Evolutionary conservation across 495 filamentous ascomycete species (phyloP), one percentile per base, ranked within the genome.

Genomic region (Penicillium malachiteum): DNA sequence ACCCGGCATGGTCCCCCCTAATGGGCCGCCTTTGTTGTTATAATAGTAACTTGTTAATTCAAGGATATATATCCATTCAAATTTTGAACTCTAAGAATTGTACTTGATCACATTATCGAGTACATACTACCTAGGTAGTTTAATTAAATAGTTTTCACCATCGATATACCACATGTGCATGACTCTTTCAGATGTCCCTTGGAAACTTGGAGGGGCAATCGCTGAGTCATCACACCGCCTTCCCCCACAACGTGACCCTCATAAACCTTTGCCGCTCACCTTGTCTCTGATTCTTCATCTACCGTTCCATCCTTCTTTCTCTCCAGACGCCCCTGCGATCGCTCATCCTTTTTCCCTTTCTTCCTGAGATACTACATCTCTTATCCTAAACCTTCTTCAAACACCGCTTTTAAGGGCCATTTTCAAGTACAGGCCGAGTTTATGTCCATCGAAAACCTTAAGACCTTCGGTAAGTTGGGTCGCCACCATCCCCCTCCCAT

Each of bases 371-470:
- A 63, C 54, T 65, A 48, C 65, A 67, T 76, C 71, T 75, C 71
- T 14, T 54, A 58, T 53, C 59, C 54, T 57, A 52, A 55, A 71
- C 52, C 63, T 43, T 66, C 65, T 61, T 60, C 59, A 62, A 67
- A 74, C 33, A 70, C 66, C 63, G 62, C 66, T 77, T 74, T 73
- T 71, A 72, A 76, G 66, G 63, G 63, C 67, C 68, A 59, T 72
- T 77, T 71, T 64, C 54, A 42, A 64, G 57, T 54, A 77, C 74
- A 79, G 71, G 71, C 72, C 78, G 79, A 91, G 89, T 96, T 95
- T 96, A 97, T 96, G 92, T 96, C 92, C 87, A 96, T 96, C 91
- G 89, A 96, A 94, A 97, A 97, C 85, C 90, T 97, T 80, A 96
- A 96, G 86, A 88, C 91, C 85, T 94, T 93, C 88, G 94, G 92